Evolutionary conservation across 148 eudicot species (phyloP).

Genomic region (Polygonum aviculare): DNA sequence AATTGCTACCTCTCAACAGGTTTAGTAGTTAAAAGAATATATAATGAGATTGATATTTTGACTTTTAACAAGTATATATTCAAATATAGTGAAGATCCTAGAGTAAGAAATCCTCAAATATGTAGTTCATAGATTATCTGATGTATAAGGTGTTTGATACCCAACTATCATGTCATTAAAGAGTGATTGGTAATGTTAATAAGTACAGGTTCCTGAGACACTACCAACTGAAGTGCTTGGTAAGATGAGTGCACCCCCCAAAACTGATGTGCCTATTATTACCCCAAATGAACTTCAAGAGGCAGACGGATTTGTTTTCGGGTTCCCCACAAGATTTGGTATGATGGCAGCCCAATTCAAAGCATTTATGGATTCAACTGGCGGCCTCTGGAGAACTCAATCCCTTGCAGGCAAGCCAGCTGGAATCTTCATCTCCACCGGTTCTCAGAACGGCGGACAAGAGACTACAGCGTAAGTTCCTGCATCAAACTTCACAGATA

Average conservation of each 20-base stretch:
- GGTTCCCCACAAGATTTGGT: constrained; percentile 15
- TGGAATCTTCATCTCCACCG: constrained; percentile 7
- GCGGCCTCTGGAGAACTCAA: constrained; percentile 12
- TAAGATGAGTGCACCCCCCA: constrained; percentile 11
- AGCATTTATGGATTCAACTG: constrained; percentile 12
- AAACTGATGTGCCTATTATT: constrained; percentile 8
- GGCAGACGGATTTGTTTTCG: constrained; percentile 10
- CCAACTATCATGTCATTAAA: background rate
- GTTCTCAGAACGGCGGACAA: constrained; percentile 11
- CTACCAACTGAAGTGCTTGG: constrained; percentile 5
- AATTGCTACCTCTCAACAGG: background rate
- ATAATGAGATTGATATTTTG: background rate
- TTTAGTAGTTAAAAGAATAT: background rate
- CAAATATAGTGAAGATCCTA: background rate
- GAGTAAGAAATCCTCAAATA: too few relatives aligned
- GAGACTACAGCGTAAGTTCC: constrained; percentile 15
- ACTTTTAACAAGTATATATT: background rate
- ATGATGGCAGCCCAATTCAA: constrained; percentile 15
- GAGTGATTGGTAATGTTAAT: background rate
- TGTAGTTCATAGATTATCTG: background rate
- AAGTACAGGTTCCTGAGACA: constrained; percentile 6
- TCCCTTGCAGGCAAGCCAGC: constrained; percentile 13
- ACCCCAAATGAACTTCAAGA: background rate
- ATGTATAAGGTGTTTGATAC: background rate
- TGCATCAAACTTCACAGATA: background rate